Base-by-base conservation (phyloP, 805 yeast species). In the Scheffersomyces lignosus region DNA sequence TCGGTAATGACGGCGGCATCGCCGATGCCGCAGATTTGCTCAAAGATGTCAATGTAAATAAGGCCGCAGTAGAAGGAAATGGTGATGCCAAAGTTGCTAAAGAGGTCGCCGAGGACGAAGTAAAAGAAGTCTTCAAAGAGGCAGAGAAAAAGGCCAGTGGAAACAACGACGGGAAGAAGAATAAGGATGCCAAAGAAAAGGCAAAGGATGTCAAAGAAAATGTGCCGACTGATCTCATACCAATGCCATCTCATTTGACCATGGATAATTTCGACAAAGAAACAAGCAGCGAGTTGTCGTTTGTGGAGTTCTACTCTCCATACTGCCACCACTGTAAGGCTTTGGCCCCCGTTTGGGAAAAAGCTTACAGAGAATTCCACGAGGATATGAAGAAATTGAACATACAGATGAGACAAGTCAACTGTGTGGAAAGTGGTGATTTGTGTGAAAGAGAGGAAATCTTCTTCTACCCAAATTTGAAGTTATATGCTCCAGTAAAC, bases 241-340 rank as follows among this genome's bases (percentile, higher is more conserved):
- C 38, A 16, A 43, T 76, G 12, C 93, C 93, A 0, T 70, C 62
- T 3, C 68, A 72, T 1, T 57, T 87, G 31, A 77, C 72, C 0
- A 46, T 56, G 3, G 71, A 62, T 1, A 70, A 65, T 15, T 87
- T 85, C 52, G 80, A 77, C 36, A 41, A 57, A 9, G 62, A 65
- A 25, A 53, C 78, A n/a, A 54, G 66, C 14, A 61, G 70, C 7
- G 83, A 83, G 3, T 62, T 81, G 15, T 83, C 89, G 51, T 72
- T 91, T 52, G 81, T 91, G 23, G 96, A 91, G 62, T 90, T 88
- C 62, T 93, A 64, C 56, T 87, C 96, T 22, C 99, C 99, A 0
- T 82, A 82, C 52, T 93, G 99, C 58, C 58, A 66, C 5, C 98
- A 91, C 61, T 93, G 99, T 64, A 74, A 66, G 43, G 70, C 64